Evolutionary conservation across 2,329 filamentous ascomycete species (phyloP).

Genomic region (Waltergamsia citrina): DNA sequence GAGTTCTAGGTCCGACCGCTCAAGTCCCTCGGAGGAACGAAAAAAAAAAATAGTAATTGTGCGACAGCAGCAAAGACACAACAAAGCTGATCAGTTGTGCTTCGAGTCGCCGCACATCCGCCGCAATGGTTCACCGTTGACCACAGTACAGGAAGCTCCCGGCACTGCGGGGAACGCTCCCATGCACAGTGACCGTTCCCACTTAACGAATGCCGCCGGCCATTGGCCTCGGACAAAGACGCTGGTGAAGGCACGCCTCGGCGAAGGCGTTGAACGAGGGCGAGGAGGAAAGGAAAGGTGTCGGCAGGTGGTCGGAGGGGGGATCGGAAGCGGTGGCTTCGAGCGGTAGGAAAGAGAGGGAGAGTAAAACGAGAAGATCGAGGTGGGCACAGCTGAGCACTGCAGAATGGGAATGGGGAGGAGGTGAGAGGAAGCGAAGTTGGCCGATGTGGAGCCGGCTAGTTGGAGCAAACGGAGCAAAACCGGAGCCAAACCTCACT

Average conservation of each 20-base stretch:
- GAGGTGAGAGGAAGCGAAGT: conserved; percentile 1
- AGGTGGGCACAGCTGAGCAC: too few relatives aligned
- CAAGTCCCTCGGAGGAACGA: too few relatives aligned
- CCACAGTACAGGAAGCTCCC: conserved; percentile 18
- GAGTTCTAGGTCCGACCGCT: too few relatives aligned
- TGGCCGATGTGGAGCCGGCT: conserved; percentile 4
- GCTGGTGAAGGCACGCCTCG: too few relatives aligned
- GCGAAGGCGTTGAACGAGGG: too few relatives aligned
- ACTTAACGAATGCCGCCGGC: conserved; percentile 44
- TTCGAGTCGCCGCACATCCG: conserved; percentile 1
- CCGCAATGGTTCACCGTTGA: not conserved
- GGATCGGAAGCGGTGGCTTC: too few relatives aligned
- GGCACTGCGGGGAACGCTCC: conserved; percentile 48
- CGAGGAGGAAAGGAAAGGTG: not conserved
- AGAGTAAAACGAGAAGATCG: not conserved
- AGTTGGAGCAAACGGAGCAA: conserved; percentile 2
- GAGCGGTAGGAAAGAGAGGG: not conserved
- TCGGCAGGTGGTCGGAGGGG: too few relatives aligned
- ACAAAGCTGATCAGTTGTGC: not conserved
- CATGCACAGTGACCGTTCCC: conserved; percentile 47
- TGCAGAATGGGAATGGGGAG: not conserved
- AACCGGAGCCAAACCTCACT: conserved; percentile 1
- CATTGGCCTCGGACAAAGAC: conserved; percentile 35
- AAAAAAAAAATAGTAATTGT: not conserved
- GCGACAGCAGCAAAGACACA: not conserved